Percentiles rank a stretch among this genome's conserved stretches.
These are phyloP conservation scores for Rhizopogon sp. DNA, from an alignment of 768 basidiomycete species.

Conservation along the genomic window DNA sequence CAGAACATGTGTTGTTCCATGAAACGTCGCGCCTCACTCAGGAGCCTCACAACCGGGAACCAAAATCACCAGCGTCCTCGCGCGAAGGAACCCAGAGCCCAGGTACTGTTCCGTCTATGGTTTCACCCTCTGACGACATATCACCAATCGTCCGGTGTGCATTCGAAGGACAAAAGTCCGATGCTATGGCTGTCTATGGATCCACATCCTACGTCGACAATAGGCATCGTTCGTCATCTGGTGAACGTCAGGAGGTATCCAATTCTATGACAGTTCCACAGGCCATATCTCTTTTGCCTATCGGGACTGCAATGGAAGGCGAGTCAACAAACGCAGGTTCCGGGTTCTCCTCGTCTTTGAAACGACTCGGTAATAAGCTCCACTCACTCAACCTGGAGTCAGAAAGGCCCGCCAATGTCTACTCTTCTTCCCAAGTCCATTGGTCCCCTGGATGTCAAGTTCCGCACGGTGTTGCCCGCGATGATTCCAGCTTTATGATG, in stretches of 20 bases:
- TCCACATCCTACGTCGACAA: neutral
- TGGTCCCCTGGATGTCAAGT: slow-evolving; percentile 13
- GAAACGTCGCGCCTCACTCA: slow-evolving; percentile 13
- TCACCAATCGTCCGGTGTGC: slow-evolving; percentile 5
- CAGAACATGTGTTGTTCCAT: slow-evolving; percentile 23
- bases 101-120: slow-evolving; percentile 3
- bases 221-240: neutral
- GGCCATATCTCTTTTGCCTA: slow-evolving; percentile 1
- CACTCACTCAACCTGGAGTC: slow-evolving; percentile 17
- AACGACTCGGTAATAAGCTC: slow-evolving; percentile 26
- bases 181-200: neutral
- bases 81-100: slow-evolving; percentile 3
- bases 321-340: slow-evolving; percentile 10
- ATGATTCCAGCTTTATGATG: too few relatives aligned
- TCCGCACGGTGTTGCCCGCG: neutral
- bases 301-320: slow-evolving; percentile 7
- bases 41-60: slow-evolving; percentile 2
- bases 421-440: slow-evolving; percentile 5
- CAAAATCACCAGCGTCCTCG: neutral
- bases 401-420: slow-evolving; percentile 11
- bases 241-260: slow-evolving; percentile 5
- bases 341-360: slow-evolving; percentile 25
- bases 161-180: neutral
- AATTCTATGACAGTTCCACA: slow-evolving; percentile 1
- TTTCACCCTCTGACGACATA: slow-evolving; percentile 2